Evolutionary conservation across 164 flowering plant species (phyloP), one percentile per base, ranked within the genome.

Genomic region (Tetracentron sinense): DNA sequence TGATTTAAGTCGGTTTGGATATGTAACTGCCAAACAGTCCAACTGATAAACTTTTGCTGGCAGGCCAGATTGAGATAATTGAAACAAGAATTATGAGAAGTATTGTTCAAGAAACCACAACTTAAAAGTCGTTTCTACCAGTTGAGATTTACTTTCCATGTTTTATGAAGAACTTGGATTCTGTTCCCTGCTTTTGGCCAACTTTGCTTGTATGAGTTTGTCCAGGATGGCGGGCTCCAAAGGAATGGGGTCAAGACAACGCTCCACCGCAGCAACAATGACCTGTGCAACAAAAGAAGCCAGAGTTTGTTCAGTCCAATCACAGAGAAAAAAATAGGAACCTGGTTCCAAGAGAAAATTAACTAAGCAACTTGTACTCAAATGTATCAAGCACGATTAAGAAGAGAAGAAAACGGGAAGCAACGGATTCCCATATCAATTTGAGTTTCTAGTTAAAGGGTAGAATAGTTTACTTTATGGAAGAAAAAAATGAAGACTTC

Each of bases 161-260:
- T 42, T 27, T 61, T 20, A 60, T 26, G 67, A 73, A 71, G 69
- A 61, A 57, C 16, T 44, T 33, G 78, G 61, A 16, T 62, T 68
- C 49, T 73, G 79, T 55, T 76, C 83, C 64, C 70, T 69, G 56
- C 75, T 63, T 72, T 81, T 91, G 8, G 82, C 80, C 70, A 90
- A 68, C 69, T 95, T 95, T 46, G 87, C 89, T 64, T 88, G 90
- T 71, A 92, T 81, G n/a, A 95, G 90, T 70, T 76, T 91, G 72
- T 95, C 97, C 81, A 95, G 75, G 67, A 95, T 88, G 14, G 99
- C 84, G 27, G 92, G 86, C 77, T 95, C 99, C 69, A 95, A 70
- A 7, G 94, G 92, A 62, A 78, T 79, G 10, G 96, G 86, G 58
- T 95, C 99, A 58, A 88, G 87, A 77, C 96, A 92, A 28, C 99